Evolutionary conservation across 1,284 basidiomycete genomes (phyloP), one percentile per base, ranked within the genome.

Genomic region (Leccinum solheimii): DNA sequence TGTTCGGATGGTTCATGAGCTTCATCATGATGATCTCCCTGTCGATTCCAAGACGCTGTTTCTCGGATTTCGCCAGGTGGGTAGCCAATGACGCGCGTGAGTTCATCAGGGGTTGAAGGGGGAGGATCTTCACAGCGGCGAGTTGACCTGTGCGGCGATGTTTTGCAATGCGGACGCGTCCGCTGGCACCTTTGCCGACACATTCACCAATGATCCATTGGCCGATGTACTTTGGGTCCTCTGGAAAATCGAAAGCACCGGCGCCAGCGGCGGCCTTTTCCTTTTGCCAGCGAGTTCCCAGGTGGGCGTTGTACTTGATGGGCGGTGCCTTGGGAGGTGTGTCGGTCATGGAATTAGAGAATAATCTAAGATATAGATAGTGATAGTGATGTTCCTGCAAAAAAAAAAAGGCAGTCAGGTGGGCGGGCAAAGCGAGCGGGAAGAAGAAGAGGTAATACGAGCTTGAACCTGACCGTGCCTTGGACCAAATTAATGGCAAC

Each of bases 1-100:
- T 92, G 77, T 98, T 98, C 3, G 96, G 97, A 73, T 99, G 97
- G 72, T 97, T 94, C 86, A 99, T 98, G 70, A 94, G 90, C 78
- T 98, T 98, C 97, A 99, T 98, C 86, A 99, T 98, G 68, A 95
- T 95, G 66, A 99, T 98, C 77, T 99, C 97, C 64, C 95, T 83
- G 76, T 99, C 96, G 68, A 99, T 93, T 7, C 95, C 94, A 51
- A 96, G 86, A 60, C 95, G 85, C 68, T 94, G 88, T 79, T 96
- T 97, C 70, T 97, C 94, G 2, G 86, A 83, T 75, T 94, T 93
- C 13, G 84, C 86, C 63, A 86, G 78, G 70, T 92, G 87, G 43
- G 88, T 87, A 30, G 84, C 83, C 69, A 92, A 79, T 61, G 91
- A 91, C 63, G 86, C 83, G 34, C 93, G 85, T 55, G 92, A 94